These are phyloP conservation scores for Bipolaris gigantea DNA, from an alignment of 2,329 filamentous ascomycete species.

Conservation along the genomic window DNA sequence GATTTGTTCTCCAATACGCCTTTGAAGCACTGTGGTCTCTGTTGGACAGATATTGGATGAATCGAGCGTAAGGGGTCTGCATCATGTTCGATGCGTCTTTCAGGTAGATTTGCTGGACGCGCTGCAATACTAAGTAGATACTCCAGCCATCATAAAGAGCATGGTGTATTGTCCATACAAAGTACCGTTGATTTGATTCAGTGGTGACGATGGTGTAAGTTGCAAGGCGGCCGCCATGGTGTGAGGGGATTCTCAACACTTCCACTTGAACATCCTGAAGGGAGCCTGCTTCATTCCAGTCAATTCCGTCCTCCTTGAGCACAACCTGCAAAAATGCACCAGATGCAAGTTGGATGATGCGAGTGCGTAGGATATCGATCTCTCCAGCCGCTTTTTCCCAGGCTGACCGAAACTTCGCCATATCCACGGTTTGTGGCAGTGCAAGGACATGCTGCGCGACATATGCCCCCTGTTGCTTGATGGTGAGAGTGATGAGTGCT, in stretches of 20 bases:
- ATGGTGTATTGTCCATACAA: slow-evolving; percentile 48
- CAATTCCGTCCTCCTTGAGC: slow-evolving; percentile 30
- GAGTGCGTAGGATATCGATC: slow-evolving; percentile 54
- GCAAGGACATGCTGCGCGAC: slow-evolving; percentile 51
- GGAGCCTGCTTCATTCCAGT: slow-evolving; percentile 26
- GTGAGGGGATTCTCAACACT: slow-evolving; percentile 20
- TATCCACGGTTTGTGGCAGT: slow-evolving; percentile 44
- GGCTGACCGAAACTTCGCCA: slow-evolving; percentile 49
- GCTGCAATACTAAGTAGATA: slow-evolving; percentile 34
- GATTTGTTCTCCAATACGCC: slow-evolving; percentile 40
- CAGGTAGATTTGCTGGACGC: slow-evolving; percentile 32
- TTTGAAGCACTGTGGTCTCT: slow-evolving; percentile 23
- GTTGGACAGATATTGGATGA: slow-evolving; percentile 39
- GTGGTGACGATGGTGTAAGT: slow-evolving; percentile 32
- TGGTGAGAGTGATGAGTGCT: slow-evolving; percentile 52
- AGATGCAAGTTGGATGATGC: slow-evolving; percentile 37
- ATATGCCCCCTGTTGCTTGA: slow-evolving; percentile 53
- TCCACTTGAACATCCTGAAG: slow-evolving; percentile 24
- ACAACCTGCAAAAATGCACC: slow-evolving; percentile 36
- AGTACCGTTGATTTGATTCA: slow-evolving; percentile 22
- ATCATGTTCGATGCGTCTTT: slow-evolving; percentile 18
- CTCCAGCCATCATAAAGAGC: slow-evolving; percentile 48
- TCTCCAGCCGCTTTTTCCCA: slow-evolving; percentile 52
- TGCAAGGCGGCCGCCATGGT: slow-evolving; percentile 30
- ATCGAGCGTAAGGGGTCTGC: slow-evolving; percentile 34